Evolutionary conservation across 768 basidiomycete genomes (phyloP).

Genomic region (Leccinum uliginosum): DNA sequence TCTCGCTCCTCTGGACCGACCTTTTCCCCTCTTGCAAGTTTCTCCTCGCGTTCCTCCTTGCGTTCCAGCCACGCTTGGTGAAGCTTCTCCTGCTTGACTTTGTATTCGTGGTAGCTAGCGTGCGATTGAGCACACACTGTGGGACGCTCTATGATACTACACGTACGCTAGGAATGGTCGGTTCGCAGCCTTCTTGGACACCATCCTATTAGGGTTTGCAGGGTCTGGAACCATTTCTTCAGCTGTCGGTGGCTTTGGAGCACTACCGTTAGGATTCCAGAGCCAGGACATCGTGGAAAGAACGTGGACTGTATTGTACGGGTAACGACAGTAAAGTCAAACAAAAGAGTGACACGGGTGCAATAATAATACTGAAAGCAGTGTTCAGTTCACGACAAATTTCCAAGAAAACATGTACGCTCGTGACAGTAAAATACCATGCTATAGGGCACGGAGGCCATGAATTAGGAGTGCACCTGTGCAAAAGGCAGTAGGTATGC

Average conservation of each 20-base stretch:
- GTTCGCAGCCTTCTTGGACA: constrained; percentile 81
- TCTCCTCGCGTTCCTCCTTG: constrained; percentile 67
- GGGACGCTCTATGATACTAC: constrained; percentile 1
- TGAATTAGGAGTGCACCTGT: constrained; percentile 29
- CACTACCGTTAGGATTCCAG: constrained; percentile 39
- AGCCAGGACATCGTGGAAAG: constrained; percentile 59
- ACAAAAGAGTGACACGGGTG: background rate
- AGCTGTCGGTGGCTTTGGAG: constrained; percentile 35
- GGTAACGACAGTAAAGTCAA: background rate
- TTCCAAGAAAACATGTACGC: background rate
- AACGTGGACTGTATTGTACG: background rate
- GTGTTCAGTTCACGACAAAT: background rate
- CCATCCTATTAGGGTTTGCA: constrained; percentile 59
- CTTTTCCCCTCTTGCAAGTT: constrained; percentile 67
- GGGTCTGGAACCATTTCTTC: constrained; percentile 60
- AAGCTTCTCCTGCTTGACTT: constrained; percentile 52
- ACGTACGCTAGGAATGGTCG: constrained; percentile 78
- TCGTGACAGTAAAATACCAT: constrained; percentile 12
- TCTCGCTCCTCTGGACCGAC: constrained; percentile 72
- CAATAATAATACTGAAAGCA: background rate
- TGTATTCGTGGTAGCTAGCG: constrained; percentile 63
- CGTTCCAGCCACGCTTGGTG: constrained; percentile 66
- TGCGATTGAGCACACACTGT: constrained; percentile 7
- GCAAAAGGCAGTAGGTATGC: constrained; percentile 32
- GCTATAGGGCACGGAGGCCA: constrained; percentile 19